Base-by-base conservation (phyloP, 805 yeast species). In the Candida methanosorbosa region DNA sequence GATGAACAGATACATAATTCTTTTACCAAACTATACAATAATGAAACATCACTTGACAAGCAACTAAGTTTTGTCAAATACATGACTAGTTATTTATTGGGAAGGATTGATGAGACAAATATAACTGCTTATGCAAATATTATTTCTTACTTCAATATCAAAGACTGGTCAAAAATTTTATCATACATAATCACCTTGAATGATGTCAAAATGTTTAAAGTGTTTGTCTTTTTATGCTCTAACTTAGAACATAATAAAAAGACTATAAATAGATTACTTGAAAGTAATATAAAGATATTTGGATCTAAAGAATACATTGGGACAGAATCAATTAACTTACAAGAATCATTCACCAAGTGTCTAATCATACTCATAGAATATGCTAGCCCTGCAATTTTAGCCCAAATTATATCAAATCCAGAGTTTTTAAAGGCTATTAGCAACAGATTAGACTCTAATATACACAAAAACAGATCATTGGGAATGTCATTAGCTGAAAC, bases 401-500 rank as follows among this genome's bases (percentile, higher is more conserved):
- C 35, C 9, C 44, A 38, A 1, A 17, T 76, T 2, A 50, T 74
- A 4, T 50, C 46, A 11, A 56, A 64, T 8, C 35, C 56, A 2
- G 35, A 34, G 0, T 78, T 79, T 44, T 50, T 79, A 13, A 49
- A 59, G 18, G 66, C 74, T 0, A 62, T 81, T n/a, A 68, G 81
- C 0, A 56, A 63, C 33, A 60, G 79, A 25, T 59, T 81, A n/a
- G 65, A 64, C 18, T 70, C 81, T 0, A 63, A 64, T 30, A 63
- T 74, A 2, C 45, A 52, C 2, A 49, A 46, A n/a, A 54, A 67
- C 2, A 66, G 83, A 36, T 48, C 62, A 12, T 52, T 78, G 22
- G 87, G 78, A 0, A 72, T 80, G 52, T 46, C 68, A 13, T 50
- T 80, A 6, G 84, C 83, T 1, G 80, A 78, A 45, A 48, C 51